These are phyloP conservation scores for Saksenaea oblongispora DNA, from an alignment of 371 early-diverging fungal species.

Conservation along the genomic window DNA sequence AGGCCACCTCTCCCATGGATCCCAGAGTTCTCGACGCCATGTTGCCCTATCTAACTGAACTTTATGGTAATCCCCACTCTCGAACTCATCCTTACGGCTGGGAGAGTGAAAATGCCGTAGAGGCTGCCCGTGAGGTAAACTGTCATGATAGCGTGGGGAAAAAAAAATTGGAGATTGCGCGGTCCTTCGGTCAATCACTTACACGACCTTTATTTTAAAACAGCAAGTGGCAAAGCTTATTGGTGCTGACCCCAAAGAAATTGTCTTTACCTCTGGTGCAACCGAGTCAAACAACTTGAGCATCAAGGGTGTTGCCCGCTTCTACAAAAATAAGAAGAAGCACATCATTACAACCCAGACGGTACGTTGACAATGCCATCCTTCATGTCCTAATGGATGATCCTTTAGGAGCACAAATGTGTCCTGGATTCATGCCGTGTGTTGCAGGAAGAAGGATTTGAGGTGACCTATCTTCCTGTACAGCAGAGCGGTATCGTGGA, in stretches of 20 bases:
- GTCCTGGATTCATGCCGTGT: conserved; percentile 98
- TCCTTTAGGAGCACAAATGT: conserved; percentile 96
- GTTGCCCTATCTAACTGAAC: conserved; percentile 95
- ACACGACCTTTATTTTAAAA: background rate
- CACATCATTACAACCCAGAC: conserved; percentile 99
- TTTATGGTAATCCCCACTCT: conserved; percentile 99
- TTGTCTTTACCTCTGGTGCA: conserved; percentile 99
- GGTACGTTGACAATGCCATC: conserved; percentile 33
- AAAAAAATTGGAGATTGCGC: background rate
- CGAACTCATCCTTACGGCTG: conserved; percentile 99
- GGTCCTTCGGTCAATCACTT: conserved; percentile 9
- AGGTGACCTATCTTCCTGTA: conserved; percentile 98
- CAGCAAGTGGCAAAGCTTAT: conserved; percentile 93
- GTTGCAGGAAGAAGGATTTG: conserved; percentile 96
- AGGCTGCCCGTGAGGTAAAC: conserved; percentile 82
- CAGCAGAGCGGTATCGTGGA: conserved; percentile 85
- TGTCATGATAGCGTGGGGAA: conserved; percentile 9
- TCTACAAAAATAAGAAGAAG: conserved; percentile 92
- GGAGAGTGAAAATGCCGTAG: conserved; percentile 97
- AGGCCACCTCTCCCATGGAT: conserved; percentile 98
- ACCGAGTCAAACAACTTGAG: conserved; percentile 99
- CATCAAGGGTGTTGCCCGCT: conserved; percentile 97
- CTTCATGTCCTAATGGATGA: background rate
- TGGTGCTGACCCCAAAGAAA: conserved; percentile 97
- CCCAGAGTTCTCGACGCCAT: conserved; percentile 98